A percentile compares a stretch with the other conserved stretches of the same genome.
Conservation (phyloP, 768 basidiomycete species). For the Antrodiella citrinella region DNA sequence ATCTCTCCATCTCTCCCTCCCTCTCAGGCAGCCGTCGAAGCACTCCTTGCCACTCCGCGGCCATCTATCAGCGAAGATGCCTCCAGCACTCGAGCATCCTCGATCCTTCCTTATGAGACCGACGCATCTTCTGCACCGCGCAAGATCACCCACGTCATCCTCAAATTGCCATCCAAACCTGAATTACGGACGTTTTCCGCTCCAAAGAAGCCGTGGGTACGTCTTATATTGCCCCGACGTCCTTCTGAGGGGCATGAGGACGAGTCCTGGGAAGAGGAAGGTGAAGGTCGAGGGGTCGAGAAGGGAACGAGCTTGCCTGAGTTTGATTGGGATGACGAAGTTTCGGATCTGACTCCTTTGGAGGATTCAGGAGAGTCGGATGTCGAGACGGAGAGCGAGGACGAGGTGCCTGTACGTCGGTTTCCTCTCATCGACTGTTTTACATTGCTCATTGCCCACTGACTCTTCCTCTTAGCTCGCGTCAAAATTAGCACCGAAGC, state of each 20-base stretch:
- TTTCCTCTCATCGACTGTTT: too few species aligned
- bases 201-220: background rate
- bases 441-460: too few species aligned
- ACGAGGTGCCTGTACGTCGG: background rate
- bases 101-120: too few species aligned
- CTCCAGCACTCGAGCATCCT: background rate
- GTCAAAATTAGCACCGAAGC: too few species aligned
- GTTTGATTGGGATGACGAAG: slow-evolving; percentile 13
- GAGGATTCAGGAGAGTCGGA: slow-evolving; percentile 15
- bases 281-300: background rate
- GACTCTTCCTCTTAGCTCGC: too few species aligned
- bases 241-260: background rate
- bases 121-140: background rate
- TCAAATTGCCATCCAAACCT: background rate
- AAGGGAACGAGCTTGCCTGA: background rate
- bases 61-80: background rate
- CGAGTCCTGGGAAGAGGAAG: background rate
- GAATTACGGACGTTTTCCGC: background rate
- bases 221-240: background rate
- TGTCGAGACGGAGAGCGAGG: slow-evolving; percentile 11
- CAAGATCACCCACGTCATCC: background rate
- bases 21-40: background rate
- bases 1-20: background rate
- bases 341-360: slow-evolving; percentile 19
- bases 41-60: background rate